Percentiles rank a stretch among this genome's conserved stretches.
phyloP scores from a whole-genome alignment of 2,329 filamentous ascomycete genomes.

The Fonsecaea pedrosoi region DNA sequence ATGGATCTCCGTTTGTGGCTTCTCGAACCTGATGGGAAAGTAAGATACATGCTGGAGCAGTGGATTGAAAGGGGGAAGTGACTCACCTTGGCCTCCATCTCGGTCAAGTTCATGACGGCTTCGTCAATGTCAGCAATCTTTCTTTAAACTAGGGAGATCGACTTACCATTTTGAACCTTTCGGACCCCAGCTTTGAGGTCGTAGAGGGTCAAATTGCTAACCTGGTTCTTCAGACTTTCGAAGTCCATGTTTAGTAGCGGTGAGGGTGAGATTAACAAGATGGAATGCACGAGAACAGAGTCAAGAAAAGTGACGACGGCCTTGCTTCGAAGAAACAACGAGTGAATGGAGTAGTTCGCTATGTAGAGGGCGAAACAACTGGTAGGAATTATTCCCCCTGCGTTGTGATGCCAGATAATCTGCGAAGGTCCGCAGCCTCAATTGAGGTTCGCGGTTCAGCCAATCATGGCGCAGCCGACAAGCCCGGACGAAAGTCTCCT shows the following conservation, averaged over 20 bases:
- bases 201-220: slow-evolving; percentile 91
- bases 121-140: slow-evolving; percentile 30
- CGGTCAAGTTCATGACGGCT: slow-evolving; percentile 98
- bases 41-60: slow-evolving; percentile 35
- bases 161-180: slow-evolving; percentile 93
- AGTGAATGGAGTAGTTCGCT: background rate
- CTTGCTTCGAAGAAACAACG: background rate
- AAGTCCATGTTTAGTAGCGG: slow-evolving; percentile 72
- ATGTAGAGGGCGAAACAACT: background rate
- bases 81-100: slow-evolving; percentile 76
- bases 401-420: slow-evolving; percentile 5
- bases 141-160: slow-evolving; percentile 8
- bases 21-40: slow-evolving; percentile 75
- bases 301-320: background rate
- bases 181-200: slow-evolving; percentile 93
- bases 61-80: slow-evolving; percentile 13
- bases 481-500: background rate
- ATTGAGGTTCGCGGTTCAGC: background rate
- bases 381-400: background rate
- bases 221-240: slow-evolving; percentile 81
- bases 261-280: background rate
- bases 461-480: slow-evolving; percentile 1
- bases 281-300: background rate
- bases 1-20: slow-evolving; percentile 98
- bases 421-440: background rate